Percentiles rank a stretch among this genome's conserved stretches.
These are phyloP conservation scores for Trichoderma sp. DNA, from an alignment of 2,329 filamentous ascomycete genomes.

Conservation along the genomic window DNA sequence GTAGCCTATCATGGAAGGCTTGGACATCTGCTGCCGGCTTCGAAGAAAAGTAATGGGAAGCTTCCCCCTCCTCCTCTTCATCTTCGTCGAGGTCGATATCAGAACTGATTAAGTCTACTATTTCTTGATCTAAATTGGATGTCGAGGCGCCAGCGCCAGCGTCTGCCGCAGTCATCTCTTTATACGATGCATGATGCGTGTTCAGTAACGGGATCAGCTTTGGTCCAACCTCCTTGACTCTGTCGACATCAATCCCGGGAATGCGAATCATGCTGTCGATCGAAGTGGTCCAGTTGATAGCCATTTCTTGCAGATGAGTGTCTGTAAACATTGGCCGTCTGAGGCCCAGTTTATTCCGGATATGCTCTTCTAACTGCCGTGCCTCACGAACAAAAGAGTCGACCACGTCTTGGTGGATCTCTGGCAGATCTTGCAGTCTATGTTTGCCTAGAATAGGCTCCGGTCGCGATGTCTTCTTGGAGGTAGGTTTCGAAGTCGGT, in stretches of 20 bases:
- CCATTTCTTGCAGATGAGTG: constrained; percentile 71
- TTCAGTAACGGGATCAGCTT: constrained; percentile 62
- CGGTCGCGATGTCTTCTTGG: constrained; percentile 45
- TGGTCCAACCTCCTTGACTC: constrained; percentile 62
- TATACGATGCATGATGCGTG: constrained; percentile 49
- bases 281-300: constrained; percentile 65
- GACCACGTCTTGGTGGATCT: constrained; percentile 65
- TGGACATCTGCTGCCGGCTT: constrained; percentile 36
- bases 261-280: constrained; percentile 65
- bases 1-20: constrained; percentile 39
- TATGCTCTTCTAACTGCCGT: constrained; percentile 58
- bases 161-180: constrained; percentile 34
- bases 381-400: constrained; percentile 65
- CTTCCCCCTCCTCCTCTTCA: constrained; percentile 42
- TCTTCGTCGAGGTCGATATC: constrained; percentile 44
- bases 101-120: constrained; percentile 59
- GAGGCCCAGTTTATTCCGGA: constrained; percentile 61
- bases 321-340: constrained; percentile 67
- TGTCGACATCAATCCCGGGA: constrained; percentile 61
- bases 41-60: constrained; percentile 52
- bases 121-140: constrained; percentile 38
- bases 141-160: constrained; percentile 27
- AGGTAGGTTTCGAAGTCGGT: constrained; percentile 29
- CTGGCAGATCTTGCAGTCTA: constrained; percentile 55
- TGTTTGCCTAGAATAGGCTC: constrained; percentile 59